Evolutionary conservation across 2,329 filamentous ascomycete genomes (phyloP).

Genomic region (Diaporthe amygdali): DNA sequence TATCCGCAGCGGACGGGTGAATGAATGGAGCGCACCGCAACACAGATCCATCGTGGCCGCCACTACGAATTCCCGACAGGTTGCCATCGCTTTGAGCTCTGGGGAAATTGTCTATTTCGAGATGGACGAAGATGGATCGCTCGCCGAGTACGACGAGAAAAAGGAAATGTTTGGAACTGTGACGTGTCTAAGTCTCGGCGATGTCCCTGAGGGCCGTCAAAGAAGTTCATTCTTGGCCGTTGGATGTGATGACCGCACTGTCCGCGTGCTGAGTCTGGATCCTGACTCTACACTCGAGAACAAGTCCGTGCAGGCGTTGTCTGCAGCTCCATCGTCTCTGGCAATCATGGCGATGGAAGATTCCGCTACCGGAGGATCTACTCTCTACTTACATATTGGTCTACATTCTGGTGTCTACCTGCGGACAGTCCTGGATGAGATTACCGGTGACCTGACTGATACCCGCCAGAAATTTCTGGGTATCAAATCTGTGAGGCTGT

Average conservation of each 20-base stretch:
- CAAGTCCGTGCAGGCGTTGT: slow-evolving; percentile 92
- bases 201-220: slow-evolving; percentile 87
- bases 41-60: slow-evolving; percentile 96
- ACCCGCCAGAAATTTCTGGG: slow-evolving; percentile 94
- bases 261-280: slow-evolving; percentile 88
- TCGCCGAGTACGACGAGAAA: slow-evolving; percentile 94
- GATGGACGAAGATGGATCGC: slow-evolving; percentile 87
- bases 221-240: slow-evolving; percentile 94
- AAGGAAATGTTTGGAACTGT: slow-evolving; percentile 95
- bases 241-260: slow-evolving; percentile 95
- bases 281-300: slow-evolving; percentile 90
- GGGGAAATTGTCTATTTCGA: slow-evolving; percentile 99
- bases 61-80: slow-evolving; percentile 90
- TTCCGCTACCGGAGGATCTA: slow-evolving; percentile 85
- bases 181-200: slow-evolving; percentile 90
- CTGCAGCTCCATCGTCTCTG: slow-evolving; percentile 85
- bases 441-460: slow-evolving; percentile 94
- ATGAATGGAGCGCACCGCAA: slow-evolving; percentile 92
- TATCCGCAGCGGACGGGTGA: slow-evolving; percentile 78
- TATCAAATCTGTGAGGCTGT: slow-evolving; percentile 86
- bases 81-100: slow-evolving; percentile 91
- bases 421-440: slow-evolving; percentile 90
- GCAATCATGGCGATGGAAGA: slow-evolving; percentile 96
- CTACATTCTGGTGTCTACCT: slow-evolving; percentile 96
- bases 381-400: slow-evolving; percentile 94